These are phyloP conservation scores for Beauveria brongniartii DNA, from an alignment of 2,329 filamentous ascomycete species.

Conservation along the genomic window DNA sequence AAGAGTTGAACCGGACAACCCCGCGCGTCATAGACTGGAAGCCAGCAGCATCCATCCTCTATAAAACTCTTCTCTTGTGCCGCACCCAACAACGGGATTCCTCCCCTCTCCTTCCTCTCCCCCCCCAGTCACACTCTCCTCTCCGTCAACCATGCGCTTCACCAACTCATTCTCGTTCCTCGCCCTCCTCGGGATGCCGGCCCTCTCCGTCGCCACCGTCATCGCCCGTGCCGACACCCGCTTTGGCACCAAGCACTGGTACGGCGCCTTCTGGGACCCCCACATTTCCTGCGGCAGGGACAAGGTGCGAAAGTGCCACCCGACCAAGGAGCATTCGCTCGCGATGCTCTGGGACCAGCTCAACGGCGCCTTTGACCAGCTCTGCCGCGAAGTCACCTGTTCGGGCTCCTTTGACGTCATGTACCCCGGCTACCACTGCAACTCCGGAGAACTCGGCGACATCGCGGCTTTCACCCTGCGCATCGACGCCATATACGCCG, in stretches of 20 bases:
- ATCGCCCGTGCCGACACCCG: constrained; percentile 8
- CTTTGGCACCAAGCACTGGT: constrained; percentile 11
- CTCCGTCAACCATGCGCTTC: constrained; percentile 1
- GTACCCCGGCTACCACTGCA: constrained; percentile 9
- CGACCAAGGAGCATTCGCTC: constrained; percentile 5
- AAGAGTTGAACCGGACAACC: too few species aligned
- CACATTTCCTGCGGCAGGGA: constrained; percentile 6
- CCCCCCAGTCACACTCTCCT: not conserved
- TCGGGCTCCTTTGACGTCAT: constrained; percentile 8
- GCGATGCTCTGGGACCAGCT: constrained; percentile 11
- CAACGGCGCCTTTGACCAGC: constrained; percentile 10
- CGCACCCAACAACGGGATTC: too few species aligned
- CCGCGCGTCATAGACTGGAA: too few species aligned
- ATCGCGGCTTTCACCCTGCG: constrained; percentile 5
- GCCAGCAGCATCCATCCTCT: too few species aligned
- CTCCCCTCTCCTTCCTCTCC: not conserved
- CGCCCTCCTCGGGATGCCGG: not conserved
- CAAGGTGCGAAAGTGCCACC: constrained; percentile 11
- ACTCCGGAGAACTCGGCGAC: constrained; percentile 4
- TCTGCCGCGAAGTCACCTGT: constrained; percentile 10
- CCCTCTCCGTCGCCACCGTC: not conserved
- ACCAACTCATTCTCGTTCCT: not conserved
- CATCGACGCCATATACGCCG: constrained; percentile 10
- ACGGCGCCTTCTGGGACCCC: constrained; percentile 9
- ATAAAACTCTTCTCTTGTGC: too few species aligned